A percentile compares a stretch with the other conserved stretches of the same genome.
Evolutionary conservation across 176 grass and related monocot genomes (phyloP).

Genomic region (Hsuehochloa calcarea): DNA sequence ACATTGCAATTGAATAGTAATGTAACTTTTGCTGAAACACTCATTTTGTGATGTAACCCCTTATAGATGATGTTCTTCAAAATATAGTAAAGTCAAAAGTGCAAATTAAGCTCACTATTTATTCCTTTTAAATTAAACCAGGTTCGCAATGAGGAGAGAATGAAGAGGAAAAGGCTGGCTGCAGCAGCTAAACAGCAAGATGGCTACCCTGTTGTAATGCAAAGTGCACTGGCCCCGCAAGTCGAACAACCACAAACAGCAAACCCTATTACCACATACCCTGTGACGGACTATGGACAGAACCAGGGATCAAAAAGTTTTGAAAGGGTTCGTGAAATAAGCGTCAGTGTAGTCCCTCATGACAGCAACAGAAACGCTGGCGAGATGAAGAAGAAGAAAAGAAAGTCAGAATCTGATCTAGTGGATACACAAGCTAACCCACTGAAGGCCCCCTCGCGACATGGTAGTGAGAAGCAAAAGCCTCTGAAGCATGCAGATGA

Average conservation of each 20-base stretch:
- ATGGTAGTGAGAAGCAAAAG: slow-evolving; percentile 56
- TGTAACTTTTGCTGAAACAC: not conserved
- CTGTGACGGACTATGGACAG: slow-evolving; percentile 49
- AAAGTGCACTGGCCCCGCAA: slow-evolving; percentile 28
- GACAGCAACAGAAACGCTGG: slow-evolving; percentile 37
- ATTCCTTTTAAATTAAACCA: slow-evolving; percentile 33
- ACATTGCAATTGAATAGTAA: slow-evolving; percentile 5
- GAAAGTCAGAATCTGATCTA: slow-evolving; percentile 48
- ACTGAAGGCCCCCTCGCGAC: slow-evolving; percentile 41
- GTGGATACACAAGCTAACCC: slow-evolving; percentile 50
- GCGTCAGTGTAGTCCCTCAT: slow-evolving; percentile 25
- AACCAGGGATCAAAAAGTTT: slow-evolving; percentile 41
- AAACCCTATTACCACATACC: slow-evolving; percentile 40
- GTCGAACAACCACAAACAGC: slow-evolving; percentile 21
- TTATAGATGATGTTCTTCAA: not conserved
- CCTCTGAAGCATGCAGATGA: slow-evolving; percentile 42
- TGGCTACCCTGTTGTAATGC: slow-evolving; percentile 46
- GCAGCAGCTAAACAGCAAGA: slow-evolving; percentile 39
- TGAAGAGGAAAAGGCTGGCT: slow-evolving; percentile 82
- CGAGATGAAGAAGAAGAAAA: slow-evolving; percentile 68
- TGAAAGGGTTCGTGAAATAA: slow-evolving; percentile 40
- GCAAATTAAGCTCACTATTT: not conserved
- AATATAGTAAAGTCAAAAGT: not conserved
- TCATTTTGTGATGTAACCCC: slow-evolving; percentile 4
- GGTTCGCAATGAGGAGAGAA: slow-evolving; percentile 70